Evolutionary conservation across 2,329 filamentous ascomycete species (phyloP), one percentile per base, ranked within the genome.

Genomic region (Geosmithia morbida): DNA sequence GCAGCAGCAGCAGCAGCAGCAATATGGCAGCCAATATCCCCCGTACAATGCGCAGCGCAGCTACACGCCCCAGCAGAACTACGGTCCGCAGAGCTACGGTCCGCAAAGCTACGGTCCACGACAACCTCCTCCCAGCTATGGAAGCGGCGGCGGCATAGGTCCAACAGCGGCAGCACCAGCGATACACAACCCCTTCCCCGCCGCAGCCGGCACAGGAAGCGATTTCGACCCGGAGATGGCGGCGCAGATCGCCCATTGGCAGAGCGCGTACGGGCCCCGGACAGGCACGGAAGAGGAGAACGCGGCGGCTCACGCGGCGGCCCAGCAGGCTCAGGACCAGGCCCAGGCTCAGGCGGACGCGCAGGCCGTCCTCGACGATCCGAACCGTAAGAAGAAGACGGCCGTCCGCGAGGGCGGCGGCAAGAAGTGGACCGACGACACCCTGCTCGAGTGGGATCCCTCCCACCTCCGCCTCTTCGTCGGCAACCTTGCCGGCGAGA

Each of bases 401-500:
- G 92, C 98, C 1, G 72, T 87, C 45, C 84, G 92, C 40, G 77
- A 85, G 51, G 92, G 90, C 46, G 92, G 92, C 51, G 92, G 92
- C 48, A 87, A 94, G 68, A 85, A 80, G 49, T 98, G 92, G 92
- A 83, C 85, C 20, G 92, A 98, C 61, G 75, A 85, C 48, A 77
- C 84, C 0, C 77, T 98, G 3, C 76, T 97, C 2, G 92, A 97
- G 62, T 98, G 92, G 92, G 89, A 97, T 59, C 90, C 90, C 1
- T 78, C 85, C 26, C 92, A 98, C 61, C 85, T 95, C 58, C 87
- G 92, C 37, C 79, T 98, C 42, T 97, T 97, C 63, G 88, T 97
- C 16, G 92, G 92, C 53, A 98, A 98, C 63, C 76, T 98, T 46
- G 92, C 92, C 41, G 92, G 92, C 55, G 92, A 98, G 69, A 92